Conservation (phyloP, 768 basidiomycete genomes). For the Lactifluus subvellereus region DNA sequence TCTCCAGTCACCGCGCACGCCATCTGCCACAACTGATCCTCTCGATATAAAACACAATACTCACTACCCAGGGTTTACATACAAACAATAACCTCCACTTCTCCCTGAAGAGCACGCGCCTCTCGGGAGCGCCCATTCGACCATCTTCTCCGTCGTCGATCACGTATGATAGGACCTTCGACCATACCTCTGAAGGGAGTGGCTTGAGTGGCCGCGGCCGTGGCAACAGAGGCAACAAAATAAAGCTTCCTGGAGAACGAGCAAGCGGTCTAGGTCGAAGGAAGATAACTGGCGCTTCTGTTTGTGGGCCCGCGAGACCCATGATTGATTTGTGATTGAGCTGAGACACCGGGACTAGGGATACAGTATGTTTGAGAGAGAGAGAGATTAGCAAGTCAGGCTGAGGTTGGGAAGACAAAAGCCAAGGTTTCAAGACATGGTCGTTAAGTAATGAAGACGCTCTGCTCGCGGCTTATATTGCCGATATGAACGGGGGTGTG, state of each 20-base stretch:
- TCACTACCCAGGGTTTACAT: constrained; percentile 23
- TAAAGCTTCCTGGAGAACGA: constrained; percentile 48
- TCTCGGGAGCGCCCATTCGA: constrained; percentile 4
- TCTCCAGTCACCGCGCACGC: not conserved
- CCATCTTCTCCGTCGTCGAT: constrained; percentile 24
- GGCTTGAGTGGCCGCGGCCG: constrained; percentile 43
- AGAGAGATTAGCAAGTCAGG: not conserved
- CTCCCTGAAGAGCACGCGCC: constrained; percentile 11
- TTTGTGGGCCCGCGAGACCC: constrained; percentile 8
- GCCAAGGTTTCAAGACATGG: not conserved
- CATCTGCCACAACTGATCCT: not conserved
- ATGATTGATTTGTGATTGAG: not conserved
- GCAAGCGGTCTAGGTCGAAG: constrained; percentile 67
- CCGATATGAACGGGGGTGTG: not conserved
- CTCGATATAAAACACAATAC: not conserved
- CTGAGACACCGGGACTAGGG: not conserved
- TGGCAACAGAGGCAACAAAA: constrained; percentile 67
- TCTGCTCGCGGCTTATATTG: not conserved
- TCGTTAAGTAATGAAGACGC: not conserved
- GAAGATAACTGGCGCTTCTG: constrained; percentile 33
- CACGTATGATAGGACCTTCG: constrained; percentile 46
- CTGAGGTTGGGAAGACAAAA: not conserved
- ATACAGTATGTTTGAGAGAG: no score
- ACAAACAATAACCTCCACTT: constrained; percentile 27
- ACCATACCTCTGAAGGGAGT: constrained; percentile 70